phyloP scores from a whole-genome alignment of 2,329 filamentous ascomycete genomes.

The Didymellaceae sp. region DNA sequence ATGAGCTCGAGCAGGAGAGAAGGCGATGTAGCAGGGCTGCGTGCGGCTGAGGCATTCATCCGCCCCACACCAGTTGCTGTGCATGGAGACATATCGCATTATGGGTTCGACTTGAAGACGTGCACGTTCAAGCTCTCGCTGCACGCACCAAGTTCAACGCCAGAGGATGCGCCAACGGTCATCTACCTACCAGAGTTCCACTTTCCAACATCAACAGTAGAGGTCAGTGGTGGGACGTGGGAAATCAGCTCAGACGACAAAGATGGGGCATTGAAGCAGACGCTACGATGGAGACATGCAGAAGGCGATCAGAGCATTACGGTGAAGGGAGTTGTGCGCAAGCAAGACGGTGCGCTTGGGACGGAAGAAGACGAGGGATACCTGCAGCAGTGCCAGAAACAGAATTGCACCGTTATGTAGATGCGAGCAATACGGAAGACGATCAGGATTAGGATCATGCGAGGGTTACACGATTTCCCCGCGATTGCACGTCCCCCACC shows the following conservation, averaged over 20 bases:
- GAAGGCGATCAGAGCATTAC: constrained; percentile 82
- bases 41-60: constrained; percentile 91
- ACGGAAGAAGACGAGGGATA: constrained; percentile 78
- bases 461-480: constrained; percentile 13
- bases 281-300: constrained; percentile 90
- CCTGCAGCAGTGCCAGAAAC: constrained; percentile 65
- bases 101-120: constrained; percentile 81
- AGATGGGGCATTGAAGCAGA: constrained; percentile 73
- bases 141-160: constrained; percentile 64
- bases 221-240: constrained; percentile 88
- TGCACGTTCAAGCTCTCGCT: constrained; percentile 79
- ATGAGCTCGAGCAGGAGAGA: constrained; percentile 47
- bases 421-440: constrained; percentile 1
- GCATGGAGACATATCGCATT: constrained; percentile 72
- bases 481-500: background rate
- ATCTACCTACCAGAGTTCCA: constrained; percentile 91
- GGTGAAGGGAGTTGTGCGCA: constrained; percentile 75
- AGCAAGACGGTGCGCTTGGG: constrained; percentile 53
- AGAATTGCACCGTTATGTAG: constrained; percentile 55
- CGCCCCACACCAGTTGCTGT: constrained; percentile 81
- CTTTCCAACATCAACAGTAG: constrained; percentile 79
- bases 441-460: constrained; percentile 10
- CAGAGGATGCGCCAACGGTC: constrained; percentile 74
- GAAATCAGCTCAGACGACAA: constrained; percentile 77
- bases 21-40: constrained; percentile 64